Evolutionary conservation across 345 rosid genomes (phyloP), one percentile per base, ranked within the genome.

Genomic region (Pistacia vera): DNA sequence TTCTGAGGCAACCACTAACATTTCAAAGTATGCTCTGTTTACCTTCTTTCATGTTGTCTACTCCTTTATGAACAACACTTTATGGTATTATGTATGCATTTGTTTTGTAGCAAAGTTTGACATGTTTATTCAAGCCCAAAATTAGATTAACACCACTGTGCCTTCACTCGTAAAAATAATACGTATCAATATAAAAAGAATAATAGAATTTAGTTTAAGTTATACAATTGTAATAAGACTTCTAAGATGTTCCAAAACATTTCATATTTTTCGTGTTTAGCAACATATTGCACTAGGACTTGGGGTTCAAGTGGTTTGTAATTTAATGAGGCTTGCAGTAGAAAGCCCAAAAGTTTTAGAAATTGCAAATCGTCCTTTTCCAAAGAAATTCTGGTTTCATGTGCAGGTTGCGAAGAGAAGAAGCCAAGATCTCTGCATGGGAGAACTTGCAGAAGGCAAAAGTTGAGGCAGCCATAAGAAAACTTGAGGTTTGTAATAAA

Each of bases 361-460:
- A 64, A 41, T 52, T 11, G 46, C 8, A 64, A 33, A 62, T 25
- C 13, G 9, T 54, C 61, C 25, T 62, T 71, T 18, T 20, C 62
- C 28, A 25, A 52, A 55, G 14, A 22, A 61, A 14, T 10, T 30
- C 57, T 44, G 54, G 35, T 63, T 20, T 52, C 36, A 11, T 57
- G 67, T 75, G 85, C 86, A 96, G 99, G 81, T 77, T 86, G 63
- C 90, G 87, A 66, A 87, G 98, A 83, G 95, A 93, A 75, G 99
- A 93, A 89, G 95, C 97, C 25, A 90, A 89, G 87, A 96, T 96
- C 74, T 80, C 85, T 3, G 99, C 99, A 44, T 96, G 99, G 99
- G 99, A 96, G 75, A 96, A 92, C 80, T 75, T 96, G 77, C 99
- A 96, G 83, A 92, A 88, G 81, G 97, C 98, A 52, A 96, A 92